A percentile compares a stretch with the other conserved stretches of the same genome.
Conservation (phyloP, 768 basidiomycete genomes). For the Arthromyces matolae region DNA sequence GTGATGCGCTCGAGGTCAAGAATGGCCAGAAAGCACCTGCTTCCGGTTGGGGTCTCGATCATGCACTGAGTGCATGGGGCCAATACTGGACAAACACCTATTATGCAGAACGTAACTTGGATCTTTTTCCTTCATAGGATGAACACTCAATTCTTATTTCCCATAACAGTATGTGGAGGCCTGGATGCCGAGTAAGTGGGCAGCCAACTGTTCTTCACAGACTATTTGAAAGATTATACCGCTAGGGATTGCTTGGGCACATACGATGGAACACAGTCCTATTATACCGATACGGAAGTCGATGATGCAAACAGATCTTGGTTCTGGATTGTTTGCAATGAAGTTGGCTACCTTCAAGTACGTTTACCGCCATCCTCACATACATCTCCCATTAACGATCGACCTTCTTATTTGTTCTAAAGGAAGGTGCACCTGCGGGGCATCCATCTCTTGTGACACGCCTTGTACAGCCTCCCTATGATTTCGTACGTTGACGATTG, state of each 20-base stretch:
- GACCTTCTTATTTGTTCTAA: neutral
- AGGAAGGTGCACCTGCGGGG: slow-evolving; percentile 41
- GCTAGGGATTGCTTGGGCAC: slow-evolving; percentile 40
- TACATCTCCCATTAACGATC: neutral
- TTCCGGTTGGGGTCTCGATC: too few relatives aligned
- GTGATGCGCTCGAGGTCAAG: too few relatives aligned
- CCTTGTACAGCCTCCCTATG: slow-evolving; percentile 51
- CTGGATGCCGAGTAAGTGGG: slow-evolving; percentile 41
- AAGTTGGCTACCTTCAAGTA: slow-evolving; percentile 47
- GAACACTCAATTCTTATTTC: neutral
- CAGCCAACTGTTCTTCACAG: too few relatives aligned
- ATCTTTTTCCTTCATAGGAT: neutral
- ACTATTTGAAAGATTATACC: too few relatives aligned
- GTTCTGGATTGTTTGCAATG: too few relatives aligned
- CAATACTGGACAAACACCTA: slow-evolving; percentile 51
- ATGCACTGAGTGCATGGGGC: slow-evolving; percentile 61
- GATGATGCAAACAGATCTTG: too few relatives aligned
- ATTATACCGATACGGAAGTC: slow-evolving; percentile 52
- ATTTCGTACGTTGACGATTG: slow-evolving; percentile 49
- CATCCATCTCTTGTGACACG: slow-evolving; percentile 49
- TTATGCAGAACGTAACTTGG: slow-evolving; percentile 38
- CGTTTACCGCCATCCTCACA: slow-evolving; percentile 1
- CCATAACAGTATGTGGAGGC: slow-evolving; percentile 47
- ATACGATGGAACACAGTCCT: slow-evolving; percentile 34
- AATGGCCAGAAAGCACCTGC: too few relatives aligned